phyloP scores from a whole-genome alignment of 2,329 filamentous ascomycete genomes.

The Trichoderma koningii region DNA sequence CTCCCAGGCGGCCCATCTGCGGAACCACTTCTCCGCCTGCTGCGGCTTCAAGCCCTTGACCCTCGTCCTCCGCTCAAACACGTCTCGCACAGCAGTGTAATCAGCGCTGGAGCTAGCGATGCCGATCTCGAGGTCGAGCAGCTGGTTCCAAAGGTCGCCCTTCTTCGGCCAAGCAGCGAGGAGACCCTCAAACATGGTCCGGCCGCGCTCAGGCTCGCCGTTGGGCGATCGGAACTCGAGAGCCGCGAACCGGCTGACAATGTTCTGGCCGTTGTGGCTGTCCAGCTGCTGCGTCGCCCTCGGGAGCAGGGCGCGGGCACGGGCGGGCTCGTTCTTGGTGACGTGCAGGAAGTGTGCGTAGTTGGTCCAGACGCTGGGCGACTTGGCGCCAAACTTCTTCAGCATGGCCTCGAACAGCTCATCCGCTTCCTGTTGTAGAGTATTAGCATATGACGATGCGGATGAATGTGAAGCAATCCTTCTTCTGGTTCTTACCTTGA shows the following conservation, averaged over 20 bases:
- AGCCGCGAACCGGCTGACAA: conserved; percentile 85
- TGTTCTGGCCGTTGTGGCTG: conserved; percentile 60
- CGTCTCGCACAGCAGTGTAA: conserved; percentile 61
- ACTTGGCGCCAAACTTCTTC: conserved; percentile 84
- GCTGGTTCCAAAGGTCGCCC: conserved; percentile 89
- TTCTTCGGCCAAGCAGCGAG: conserved; percentile 84
- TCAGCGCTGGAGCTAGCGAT: conserved; percentile 57
- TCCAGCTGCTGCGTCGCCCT: conserved; percentile 85
- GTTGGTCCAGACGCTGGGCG: conserved; percentile 84
- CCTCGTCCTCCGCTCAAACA: conserved; percentile 79
- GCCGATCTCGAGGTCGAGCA: conserved; percentile 79
- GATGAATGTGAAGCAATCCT: background rate
- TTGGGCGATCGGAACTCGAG: conserved; percentile 85
- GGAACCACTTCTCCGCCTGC: conserved; percentile 85
- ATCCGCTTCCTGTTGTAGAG: conserved; percentile 71
- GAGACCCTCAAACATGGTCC: conserved; percentile 91
- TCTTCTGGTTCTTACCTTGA: conserved; percentile 64
- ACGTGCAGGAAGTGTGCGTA: conserved; percentile 92
- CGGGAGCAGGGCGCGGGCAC: conserved; percentile 74
- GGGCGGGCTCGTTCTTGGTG: conserved; percentile 67
- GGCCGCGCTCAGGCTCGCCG: conserved; percentile 85
- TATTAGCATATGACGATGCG: background rate
- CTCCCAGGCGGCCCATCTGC: conserved; percentile 90
- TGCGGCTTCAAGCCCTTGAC: conserved; percentile 75
- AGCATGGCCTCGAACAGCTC: conserved; percentile 81